Conservation (phyloP, 345 rosid species). For the Syzygium aromaticum region DNA sequence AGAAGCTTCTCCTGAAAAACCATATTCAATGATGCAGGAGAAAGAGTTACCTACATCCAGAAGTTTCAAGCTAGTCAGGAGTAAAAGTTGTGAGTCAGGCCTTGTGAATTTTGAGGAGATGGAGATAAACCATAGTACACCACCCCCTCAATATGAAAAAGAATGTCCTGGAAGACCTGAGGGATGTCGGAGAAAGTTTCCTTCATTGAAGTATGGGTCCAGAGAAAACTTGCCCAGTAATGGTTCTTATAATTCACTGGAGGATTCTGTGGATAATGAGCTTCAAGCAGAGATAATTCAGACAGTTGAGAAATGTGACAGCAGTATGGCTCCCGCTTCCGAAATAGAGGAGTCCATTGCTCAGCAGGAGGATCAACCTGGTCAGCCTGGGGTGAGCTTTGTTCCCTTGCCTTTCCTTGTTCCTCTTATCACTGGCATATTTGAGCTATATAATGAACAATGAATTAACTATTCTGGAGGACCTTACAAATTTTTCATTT, state of each 20-base stretch:
- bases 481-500: not conserved
- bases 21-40: slow-evolving; percentile 20
- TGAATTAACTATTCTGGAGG: not conserved
- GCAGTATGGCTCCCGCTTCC: slow-evolving; percentile 3
- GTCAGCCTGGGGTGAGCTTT: slow-evolving; percentile 28
- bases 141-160: slow-evolving; percentile 24
- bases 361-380: slow-evolving; percentile 25
- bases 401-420: not conserved
- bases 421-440: not conserved
- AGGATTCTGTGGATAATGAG: slow-evolving; percentile 19
- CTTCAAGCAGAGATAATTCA: slow-evolving; percentile 7
- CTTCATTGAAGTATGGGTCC: slow-evolving; percentile 14
- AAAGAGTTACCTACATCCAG: slow-evolving; percentile 22
- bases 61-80: slow-evolving; percentile 41
- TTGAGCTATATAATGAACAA: not conserved
- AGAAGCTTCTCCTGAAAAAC: slow-evolving; percentile 29
- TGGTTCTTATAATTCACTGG: slow-evolving; percentile 24
- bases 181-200: slow-evolving; percentile 13
- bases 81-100: slow-evolving; percentile 66
- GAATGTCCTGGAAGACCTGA: slow-evolving; percentile 30
- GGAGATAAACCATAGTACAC: slow-evolving; percentile 22
- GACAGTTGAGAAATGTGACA: not conserved
- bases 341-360: slow-evolving; percentile 10
- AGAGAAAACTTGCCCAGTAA: slow-evolving; percentile 18
- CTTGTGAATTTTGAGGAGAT: slow-evolving; percentile 22